These are phyloP conservation scores for Candida insectorum DNA, from an alignment of 805 yeast species.

Conservation along the genomic window DNA sequence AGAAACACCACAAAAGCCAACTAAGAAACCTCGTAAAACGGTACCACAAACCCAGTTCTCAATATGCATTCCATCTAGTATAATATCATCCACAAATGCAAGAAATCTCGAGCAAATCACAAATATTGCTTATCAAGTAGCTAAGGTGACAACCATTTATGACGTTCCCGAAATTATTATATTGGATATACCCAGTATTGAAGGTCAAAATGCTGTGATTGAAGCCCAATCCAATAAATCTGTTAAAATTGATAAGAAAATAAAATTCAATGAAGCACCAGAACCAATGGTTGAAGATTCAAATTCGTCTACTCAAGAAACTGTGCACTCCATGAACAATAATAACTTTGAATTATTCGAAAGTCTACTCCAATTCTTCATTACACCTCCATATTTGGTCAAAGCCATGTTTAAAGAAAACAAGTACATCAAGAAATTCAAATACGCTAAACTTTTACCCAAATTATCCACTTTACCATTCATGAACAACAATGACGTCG, in stretches of 20 bases:
- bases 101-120: constrained; percentile 71
- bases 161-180: constrained; percentile 74
- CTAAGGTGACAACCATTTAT: constrained; percentile 67
- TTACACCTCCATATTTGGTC: constrained; percentile 80
- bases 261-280: constrained; percentile 23
- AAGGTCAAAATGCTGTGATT: constrained; percentile 10
- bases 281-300: constrained; percentile 7
- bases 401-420: constrained; percentile 51
- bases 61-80: constrained; percentile 70
- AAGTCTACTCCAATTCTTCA: constrained; percentile 69
- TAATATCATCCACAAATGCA: constrained; percentile 54
- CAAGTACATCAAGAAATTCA: constrained; percentile 40
- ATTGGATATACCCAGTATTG: constrained; percentile 46
- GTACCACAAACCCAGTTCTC: constrained; percentile 38
- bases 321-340: constrained; percentile 9
- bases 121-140: constrained; percentile 69
- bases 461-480: constrained; percentile 72
- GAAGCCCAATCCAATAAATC: constrained; percentile 21
- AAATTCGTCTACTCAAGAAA: background rate
- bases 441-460: constrained; percentile 67
- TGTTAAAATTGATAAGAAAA: constrained; percentile 24
- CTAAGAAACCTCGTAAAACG: constrained; percentile 29
- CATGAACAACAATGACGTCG: constrained; percentile 46
- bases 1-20: constrained; percentile 20
- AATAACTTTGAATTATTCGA: constrained; percentile 55